These are phyloP conservation scores for Phellopilus nigrolimitatus DNA, from an alignment of 1,284 basidiomycete species.

Conservation along the genomic window DNA sequence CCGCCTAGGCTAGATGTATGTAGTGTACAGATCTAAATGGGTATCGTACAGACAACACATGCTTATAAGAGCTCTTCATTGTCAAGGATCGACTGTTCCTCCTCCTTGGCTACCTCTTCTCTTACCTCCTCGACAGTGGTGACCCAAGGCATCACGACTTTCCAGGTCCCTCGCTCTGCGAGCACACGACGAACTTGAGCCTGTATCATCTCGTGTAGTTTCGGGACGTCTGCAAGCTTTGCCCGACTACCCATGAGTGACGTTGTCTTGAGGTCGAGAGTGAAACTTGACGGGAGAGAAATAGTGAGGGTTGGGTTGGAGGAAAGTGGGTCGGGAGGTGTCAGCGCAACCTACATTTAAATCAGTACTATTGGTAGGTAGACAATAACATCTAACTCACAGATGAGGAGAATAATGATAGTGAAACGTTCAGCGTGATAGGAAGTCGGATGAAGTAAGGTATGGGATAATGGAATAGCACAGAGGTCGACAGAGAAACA, in stretches of 20 bases:
- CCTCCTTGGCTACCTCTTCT: conserved; percentile 27
- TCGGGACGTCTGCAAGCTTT: conserved; percentile 78
- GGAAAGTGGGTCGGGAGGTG: conserved; percentile 44
- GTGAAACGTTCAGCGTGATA: conserved; percentile 70
- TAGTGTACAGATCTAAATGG: too few relatives aligned
- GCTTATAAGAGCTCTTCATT: too few relatives aligned
- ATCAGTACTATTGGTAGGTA: neutral
- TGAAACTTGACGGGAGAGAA: conserved; percentile 59
- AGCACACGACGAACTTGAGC: conserved; percentile 62
- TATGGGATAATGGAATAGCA: conserved; percentile 79
- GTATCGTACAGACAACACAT: too few relatives aligned
- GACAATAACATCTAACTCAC: conserved; percentile 34
- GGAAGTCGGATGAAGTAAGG: conserved; percentile 75
- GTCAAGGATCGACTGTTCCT: neutral
- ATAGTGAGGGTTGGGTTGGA: conserved; percentile 52
- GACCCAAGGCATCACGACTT: conserved; percentile 62
- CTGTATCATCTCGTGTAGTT: conserved; percentile 77
- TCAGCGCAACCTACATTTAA: conserved; percentile 31
- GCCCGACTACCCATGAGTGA: conserved; percentile 80
- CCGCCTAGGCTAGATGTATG: too few relatives aligned
- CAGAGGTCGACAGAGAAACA: conserved; percentile 74
- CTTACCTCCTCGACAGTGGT: conserved; percentile 40
- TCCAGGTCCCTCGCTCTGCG: conserved; percentile 61
- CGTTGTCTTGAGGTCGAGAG: conserved; percentile 64
- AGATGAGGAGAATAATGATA: conserved; percentile 69